Percentiles rank a stretch among this genome's conserved stretches.
Conservation (phyloP, 2,329 filamentous ascomycete species). For the Fusarium algeriense region DNA sequence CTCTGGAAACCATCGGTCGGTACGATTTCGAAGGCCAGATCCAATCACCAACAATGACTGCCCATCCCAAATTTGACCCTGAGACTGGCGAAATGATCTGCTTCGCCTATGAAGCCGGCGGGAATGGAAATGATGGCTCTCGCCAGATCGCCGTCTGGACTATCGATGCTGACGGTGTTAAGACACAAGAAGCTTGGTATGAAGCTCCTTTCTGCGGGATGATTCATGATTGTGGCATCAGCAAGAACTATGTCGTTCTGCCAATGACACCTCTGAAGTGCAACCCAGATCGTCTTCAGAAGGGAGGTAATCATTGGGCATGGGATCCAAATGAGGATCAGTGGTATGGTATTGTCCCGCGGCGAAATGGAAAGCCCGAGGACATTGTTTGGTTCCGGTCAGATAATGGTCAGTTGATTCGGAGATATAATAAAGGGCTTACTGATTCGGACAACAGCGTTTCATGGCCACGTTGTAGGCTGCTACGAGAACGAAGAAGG, state of each 20-base stretch:
- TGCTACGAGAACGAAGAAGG: conserved; percentile 26
- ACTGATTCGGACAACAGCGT: conserved; percentile 14
- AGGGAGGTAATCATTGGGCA: conserved; percentile 18
- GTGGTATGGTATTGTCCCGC: conserved; percentile 11
- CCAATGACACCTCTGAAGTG: conserved; percentile 21
- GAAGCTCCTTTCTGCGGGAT: conserved; percentile 23
- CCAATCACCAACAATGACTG: conserved; percentile 7
- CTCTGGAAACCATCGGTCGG: conserved; percentile 9
- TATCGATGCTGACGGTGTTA: background rate
- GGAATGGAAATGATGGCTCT: conserved; percentile 9
- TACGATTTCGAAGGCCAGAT: conserved; percentile 25
- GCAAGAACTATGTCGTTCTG: conserved; percentile 22
- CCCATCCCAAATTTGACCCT: conserved; percentile 14
- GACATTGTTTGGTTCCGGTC: conserved; percentile 18
- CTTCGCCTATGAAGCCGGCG: conserved; percentile 12
- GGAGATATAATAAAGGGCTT: background rate
- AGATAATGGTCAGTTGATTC: background rate
- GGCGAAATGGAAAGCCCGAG: conserved; percentile 8
- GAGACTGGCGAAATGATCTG: conserved; percentile 13
- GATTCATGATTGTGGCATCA: conserved; percentile 24
- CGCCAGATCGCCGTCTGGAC: conserved; percentile 10
- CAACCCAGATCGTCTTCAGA: background rate
- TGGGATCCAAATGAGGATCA: conserved; percentile 18
- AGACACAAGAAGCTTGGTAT: conserved; percentile 13
- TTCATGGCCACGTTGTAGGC: conserved; percentile 27